These are phyloP conservation scores for Chenopodium album DNA, from an alignment of 148 eudicot genomes.

Conservation along the genomic window DNA sequence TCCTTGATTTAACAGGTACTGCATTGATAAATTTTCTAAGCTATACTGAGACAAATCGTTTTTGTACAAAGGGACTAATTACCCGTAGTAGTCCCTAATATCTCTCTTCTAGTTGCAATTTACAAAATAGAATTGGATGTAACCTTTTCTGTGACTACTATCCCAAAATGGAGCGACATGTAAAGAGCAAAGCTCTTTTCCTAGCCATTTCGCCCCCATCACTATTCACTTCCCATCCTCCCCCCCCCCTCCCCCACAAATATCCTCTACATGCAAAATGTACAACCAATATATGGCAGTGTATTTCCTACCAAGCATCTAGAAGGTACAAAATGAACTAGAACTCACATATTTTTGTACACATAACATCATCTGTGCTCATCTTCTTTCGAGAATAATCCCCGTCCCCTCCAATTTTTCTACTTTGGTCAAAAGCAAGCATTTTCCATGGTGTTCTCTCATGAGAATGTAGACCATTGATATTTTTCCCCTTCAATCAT, in stretches of 20 bases:
- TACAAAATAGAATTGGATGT: constrained; percentile 12
- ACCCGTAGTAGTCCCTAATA: neutral
- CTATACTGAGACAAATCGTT: neutral
- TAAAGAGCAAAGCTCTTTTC: neutral
- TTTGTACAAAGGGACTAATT: constrained; percentile 21
- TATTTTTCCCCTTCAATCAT: too few species aligned
- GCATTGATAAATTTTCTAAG: neutral
- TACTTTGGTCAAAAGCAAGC: neutral
- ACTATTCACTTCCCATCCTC: too few species aligned
- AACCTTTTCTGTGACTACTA: neutral
- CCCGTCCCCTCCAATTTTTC: neutral
- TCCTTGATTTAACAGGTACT: neutral
- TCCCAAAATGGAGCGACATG: constrained; percentile 25
- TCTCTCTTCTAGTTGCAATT: neutral
- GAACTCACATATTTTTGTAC: neutral
- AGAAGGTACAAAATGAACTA: neutral
- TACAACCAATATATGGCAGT: constrained; percentile 10
- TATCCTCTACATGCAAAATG: neutral
- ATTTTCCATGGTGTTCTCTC: neutral
- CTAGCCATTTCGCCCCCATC: neutral
- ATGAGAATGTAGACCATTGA: neutral
- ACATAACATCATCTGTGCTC: neutral
- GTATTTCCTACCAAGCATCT: neutral
- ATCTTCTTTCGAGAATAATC: neutral
- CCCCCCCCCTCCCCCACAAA: neutral